Base-by-base conservation (phyloP, 164 flowering plant genomes). In the Vitis rupestris region DNA sequence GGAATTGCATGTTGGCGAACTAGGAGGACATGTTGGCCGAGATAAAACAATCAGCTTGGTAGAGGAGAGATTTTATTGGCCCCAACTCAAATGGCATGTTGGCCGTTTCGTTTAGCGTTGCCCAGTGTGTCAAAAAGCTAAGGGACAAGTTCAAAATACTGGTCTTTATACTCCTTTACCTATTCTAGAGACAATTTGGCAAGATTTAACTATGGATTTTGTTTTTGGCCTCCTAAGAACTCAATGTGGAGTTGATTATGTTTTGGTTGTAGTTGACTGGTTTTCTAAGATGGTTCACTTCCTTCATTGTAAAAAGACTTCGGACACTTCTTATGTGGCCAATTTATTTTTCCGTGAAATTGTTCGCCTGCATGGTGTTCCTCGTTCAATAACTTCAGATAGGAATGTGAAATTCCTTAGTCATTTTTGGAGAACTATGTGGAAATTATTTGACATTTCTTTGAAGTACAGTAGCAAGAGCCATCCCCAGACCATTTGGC, bases 181-280 rank as follows among this genome's bases (percentile, higher is more conserved):
- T 2, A 15, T 54, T 29, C 61, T 51, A 30, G 13, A 54, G 13
- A 23, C 50, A 12, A 8, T 23, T 23, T 54, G 60, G 48, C 27
- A 66, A 47, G 69, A 66, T 31, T 47, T 66, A 7, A 3, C 68
- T 2, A 30, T 65, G 59, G 68, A 65, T 14, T 23, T 23, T 23
- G 27, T 65, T 65, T 2, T 52, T 8, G 60, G 59, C 1, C 10
- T 66, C n/a, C 69, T 30, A 7, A 44, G 49, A 9, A 65, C 68
- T 27, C 59, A 66, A 29, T 8, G 11, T 23, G 50, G 60, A 19
- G 59, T 13, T 5, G 60, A 66, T 54, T 66, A 8, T 9, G 50
- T 66, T 5, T 66, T 66, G 27, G 69, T 54, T 6, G 69, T 66
- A 16, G 61, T 66, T n/a, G 60, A 66, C 13, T 2, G 7, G 50